Base-by-base conservation (phyloP, 257 asterid genomes). In the Solanum dulcamara region DNA sequence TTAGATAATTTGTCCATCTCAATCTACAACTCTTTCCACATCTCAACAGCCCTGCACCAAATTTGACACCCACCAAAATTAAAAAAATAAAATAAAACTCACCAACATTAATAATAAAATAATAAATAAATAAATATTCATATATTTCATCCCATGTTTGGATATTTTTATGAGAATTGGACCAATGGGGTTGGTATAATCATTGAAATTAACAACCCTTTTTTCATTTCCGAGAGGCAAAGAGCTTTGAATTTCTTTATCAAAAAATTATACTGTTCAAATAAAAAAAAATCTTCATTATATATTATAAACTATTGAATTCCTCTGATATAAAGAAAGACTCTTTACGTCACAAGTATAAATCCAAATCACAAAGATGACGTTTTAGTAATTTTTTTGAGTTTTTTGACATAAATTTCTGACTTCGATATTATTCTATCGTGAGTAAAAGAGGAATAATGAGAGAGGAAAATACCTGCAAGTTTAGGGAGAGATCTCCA, bases 401-500 rank as follows among this genome's bases (percentile, higher is more conserved):
- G 20, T 20, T n/a, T 0, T 1, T 3, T 0, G 0, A 35, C 2
- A 70, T 37, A 70, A 35, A 35, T 7, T 35, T 4, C 0, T 70
- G 9, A 35, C 17, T 35, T 0, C 15, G 0, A 70, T 0, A 20
- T 10, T 20, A 2, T 18, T 5, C 5, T 6, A 10, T 70, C 0
- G 7, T 1, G 26, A 35, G 46, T 4, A 70, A 35, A 70, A 35
- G 50, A 68, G 10, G 30, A 33, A 81, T 46, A 4, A 30, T n/a
- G 46, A 85, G 33, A 26, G 13, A 10, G 66, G 30, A 40, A 38
- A 62, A 57, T 28, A 95, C 99, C 99, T 87, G 99, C 98, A 79
- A 96, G 97, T 87, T 93, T 94, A 55, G 99, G 99, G 85, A 96
- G 92, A 90, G 98, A 95, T 85, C 99, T 92, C 99, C 99, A 96